phyloP scores from a whole-genome alignment of 768 basidiomycete species.

The Trametes meyenii region DNA sequence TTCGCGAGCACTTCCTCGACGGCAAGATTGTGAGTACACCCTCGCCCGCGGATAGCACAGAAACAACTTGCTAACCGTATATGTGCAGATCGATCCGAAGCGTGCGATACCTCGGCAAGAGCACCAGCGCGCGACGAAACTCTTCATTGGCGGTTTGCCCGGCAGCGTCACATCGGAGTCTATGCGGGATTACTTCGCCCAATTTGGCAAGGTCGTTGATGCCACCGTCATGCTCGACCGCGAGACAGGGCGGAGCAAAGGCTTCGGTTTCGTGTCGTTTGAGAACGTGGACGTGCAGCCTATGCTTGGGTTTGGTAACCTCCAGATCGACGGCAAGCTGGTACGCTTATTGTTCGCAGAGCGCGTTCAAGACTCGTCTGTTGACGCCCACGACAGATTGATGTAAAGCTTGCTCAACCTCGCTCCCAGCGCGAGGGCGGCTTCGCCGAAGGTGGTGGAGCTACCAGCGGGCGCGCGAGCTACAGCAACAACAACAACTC shows the following conservation, averaged over 20 bases:
- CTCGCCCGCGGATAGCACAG: background rate
- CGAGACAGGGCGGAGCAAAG: conserved; percentile 92
- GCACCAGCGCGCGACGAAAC: conserved; percentile 88
- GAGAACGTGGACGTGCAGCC: conserved; percentile 89
- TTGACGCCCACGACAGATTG: conserved; percentile 62
- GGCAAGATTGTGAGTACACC: conserved; percentile 86
- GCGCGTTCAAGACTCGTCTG: conserved; percentile 1
- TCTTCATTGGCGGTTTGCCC: conserved; percentile 95
- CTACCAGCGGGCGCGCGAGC: conserved; percentile 42
- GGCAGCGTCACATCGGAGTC: conserved; percentile 91
- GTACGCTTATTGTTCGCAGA: conserved; percentile 50
- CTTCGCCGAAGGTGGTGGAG: conserved; percentile 52
- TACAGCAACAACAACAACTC: conserved; percentile 41
- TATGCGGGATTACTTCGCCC: conserved; percentile 90
- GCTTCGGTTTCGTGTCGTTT: conserved; percentile 97
- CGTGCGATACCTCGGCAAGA: conserved; percentile 97
- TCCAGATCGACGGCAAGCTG: conserved; percentile 94
- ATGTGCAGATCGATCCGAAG: conserved; percentile 94
- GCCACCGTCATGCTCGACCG: conserved; percentile 99
- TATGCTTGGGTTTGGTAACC: conserved; percentile 84
- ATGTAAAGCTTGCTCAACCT: conserved; percentile 95
- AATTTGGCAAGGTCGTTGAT: conserved; percentile 95
- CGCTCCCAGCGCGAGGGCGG: conserved; percentile 72
- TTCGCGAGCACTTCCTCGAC: conserved; percentile 91
- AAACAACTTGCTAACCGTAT: conserved; percentile 6